Evolutionary conservation across 768 basidiomycete species (phyloP), one percentile per base, ranked within the genome.

Genomic region (Cubamyces lactineus): DNA sequence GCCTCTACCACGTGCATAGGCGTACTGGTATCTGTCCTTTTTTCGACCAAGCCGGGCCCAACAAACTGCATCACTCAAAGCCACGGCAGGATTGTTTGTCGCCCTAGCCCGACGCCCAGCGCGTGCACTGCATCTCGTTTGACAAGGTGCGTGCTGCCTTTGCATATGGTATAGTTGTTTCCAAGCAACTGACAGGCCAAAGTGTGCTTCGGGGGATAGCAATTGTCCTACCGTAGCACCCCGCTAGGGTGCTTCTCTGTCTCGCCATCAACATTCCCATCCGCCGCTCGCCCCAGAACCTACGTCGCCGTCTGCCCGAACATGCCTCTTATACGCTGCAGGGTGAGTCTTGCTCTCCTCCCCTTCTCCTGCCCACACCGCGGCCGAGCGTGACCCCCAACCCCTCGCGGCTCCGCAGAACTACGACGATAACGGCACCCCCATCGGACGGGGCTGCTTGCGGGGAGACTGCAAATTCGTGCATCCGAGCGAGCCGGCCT

Each of bases 401-500:
- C 19, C 4, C 21, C 45, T 23, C 40, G 34, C 50, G 28, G 30
- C 53, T 7, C 45, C 47, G 24, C 53, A 59, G 59, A 53, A 24
- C 62, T 78, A 73, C 62, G 68, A 68, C n/a, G 70, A 72, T 19
- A 65, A 46, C 49, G 77, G 77, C 40, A 62, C 67, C 26, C 72
- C 73, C 1, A 15, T 62, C 12, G 55, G 53, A 39, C 63, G 59
- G 1, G 76, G 76, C 46, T 78, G 77, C 49, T 58, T 5, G 34
- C 65, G 48, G 54, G 59, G 47, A 17, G 38, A 62, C 23, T 78
- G 77, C 52, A 12, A 21, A 2, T 78, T 72, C 53, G 16, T 75
- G 23, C 77, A 78, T 26, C 77, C 77, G 6, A 65, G 66, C 55
- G 71, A 76, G 28, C 71, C 72, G 1, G 63, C 63, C 16, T 78